Evolutionary conservation across 2,329 filamentous ascomycete species (phyloP).

Genomic region (Phoma sp.): DNA sequence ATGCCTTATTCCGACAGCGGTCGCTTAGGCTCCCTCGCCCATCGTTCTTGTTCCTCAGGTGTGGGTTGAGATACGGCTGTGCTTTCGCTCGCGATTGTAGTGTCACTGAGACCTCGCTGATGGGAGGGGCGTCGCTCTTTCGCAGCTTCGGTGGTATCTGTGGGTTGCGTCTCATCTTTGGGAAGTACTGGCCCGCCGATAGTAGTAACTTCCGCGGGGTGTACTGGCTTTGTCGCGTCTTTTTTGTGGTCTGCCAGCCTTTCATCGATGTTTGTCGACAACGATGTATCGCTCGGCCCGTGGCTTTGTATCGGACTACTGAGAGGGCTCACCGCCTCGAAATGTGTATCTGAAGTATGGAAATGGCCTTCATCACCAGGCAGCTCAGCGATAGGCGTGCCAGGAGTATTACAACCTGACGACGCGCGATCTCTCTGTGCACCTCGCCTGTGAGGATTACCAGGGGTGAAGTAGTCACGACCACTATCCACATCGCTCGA

Average conservation of each 20-base stretch:
- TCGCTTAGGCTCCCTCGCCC: conserved; percentile 26
- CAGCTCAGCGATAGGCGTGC: conserved; percentile 39
- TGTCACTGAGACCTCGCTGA: conserved; percentile 41
- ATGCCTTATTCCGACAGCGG: conserved; percentile 23
- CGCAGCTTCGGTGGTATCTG: not conserved
- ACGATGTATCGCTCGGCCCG: conserved; percentile 36
- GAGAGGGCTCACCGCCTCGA: conserved; percentile 23
- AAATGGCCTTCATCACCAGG: conserved; percentile 40
- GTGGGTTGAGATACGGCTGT: conserved; percentile 47
- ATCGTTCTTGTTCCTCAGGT: conserved; percentile 41
- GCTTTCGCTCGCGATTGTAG: conserved; percentile 41
- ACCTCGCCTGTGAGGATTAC: conserved; percentile 28
- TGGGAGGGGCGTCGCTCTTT: conserved; percentile 40
- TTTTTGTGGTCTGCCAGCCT: conserved; percentile 25
- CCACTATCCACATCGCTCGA: conserved; percentile 16
- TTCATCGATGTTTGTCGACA: conserved; percentile 40
- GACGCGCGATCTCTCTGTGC: conserved; percentile 35
- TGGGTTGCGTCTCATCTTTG: not conserved
- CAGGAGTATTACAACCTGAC: conserved; percentile 36
- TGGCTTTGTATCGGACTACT: conserved; percentile 26
- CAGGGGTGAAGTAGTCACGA: conserved; percentile 38
- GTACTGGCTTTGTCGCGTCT: not conserved
- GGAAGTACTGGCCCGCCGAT: not conserved
- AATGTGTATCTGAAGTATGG: conserved; percentile 20
- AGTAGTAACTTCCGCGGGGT: not conserved